phyloP scores from a whole-genome alignment of 2,329 filamentous ascomycete genomes.

The Aspergillus fijiensis region DNA sequence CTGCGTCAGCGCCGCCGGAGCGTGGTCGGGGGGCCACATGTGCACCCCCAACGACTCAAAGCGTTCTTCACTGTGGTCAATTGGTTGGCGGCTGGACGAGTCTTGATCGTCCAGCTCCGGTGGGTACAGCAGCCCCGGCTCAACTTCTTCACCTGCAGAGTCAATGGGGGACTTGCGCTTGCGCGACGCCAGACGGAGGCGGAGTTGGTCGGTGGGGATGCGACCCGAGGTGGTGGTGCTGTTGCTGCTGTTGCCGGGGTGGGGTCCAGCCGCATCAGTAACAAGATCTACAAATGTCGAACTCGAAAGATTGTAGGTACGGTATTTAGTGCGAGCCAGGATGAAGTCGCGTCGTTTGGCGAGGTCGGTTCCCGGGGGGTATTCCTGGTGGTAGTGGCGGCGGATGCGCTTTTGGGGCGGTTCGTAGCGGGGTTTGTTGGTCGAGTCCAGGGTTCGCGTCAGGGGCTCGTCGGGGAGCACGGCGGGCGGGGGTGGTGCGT shows the following conservation, averaged over 20 bases:
- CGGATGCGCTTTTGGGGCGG: slow-evolving; percentile 38
- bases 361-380: slow-evolving; percentile 27
- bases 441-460: slow-evolving; percentile 27
- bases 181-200: slow-evolving; percentile 44
- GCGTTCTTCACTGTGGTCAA: slow-evolving; percentile 40
- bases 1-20: slow-evolving; percentile 37
- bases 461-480: slow-evolving; percentile 30
- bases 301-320: slow-evolving; percentile 42
- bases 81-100: slow-evolving; percentile 19
- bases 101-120: slow-evolving; percentile 26
- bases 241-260: slow-evolving; percentile 5
- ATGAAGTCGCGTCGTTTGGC: slow-evolving; percentile 41
- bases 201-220: slow-evolving; percentile 39
- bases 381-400: slow-evolving; percentile 43
- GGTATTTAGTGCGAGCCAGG: slow-evolving; percentile 45
- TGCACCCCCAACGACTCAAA: slow-evolving; percentile 40
- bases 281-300: slow-evolving; percentile 47
- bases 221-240: slow-evolving; percentile 23
- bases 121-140: slow-evolving; percentile 27
- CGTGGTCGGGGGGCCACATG: slow-evolving; percentile 45
- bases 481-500: slow-evolving; percentile 14
- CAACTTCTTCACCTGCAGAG: slow-evolving; percentile 28
- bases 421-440: slow-evolving; percentile 35
- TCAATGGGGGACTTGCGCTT: slow-evolving; percentile 43
- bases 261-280: slow-evolving; percentile 33